These are phyloP conservation scores for Westerdykella ornata DNA, from an alignment of 2,329 filamentous ascomycete genomes.

Conservation along the genomic window DNA sequence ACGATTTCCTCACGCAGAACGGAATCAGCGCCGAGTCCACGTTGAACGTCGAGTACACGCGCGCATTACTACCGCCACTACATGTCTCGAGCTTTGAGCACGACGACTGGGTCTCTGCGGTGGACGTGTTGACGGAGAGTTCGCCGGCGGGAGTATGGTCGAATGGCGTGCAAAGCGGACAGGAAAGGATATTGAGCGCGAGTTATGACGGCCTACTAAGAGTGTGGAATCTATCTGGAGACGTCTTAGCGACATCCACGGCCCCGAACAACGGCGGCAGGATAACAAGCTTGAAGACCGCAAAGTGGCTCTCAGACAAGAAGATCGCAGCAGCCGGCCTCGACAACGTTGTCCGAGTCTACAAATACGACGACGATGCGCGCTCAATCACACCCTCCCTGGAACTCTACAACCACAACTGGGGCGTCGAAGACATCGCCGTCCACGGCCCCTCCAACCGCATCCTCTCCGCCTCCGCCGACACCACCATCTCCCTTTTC, in stretches of 20 bases:
- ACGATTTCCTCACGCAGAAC: conserved; percentile 80
- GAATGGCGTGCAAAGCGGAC: conserved; percentile 45
- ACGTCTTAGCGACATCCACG: conserved; percentile 70
- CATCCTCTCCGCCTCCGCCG: conserved; percentile 77
- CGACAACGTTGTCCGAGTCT: conserved; percentile 79
- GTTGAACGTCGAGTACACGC: conserved; percentile 85
- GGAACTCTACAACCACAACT: conserved; percentile 77
- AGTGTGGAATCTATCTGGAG: conserved; percentile 81
- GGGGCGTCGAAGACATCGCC: conserved; percentile 65
- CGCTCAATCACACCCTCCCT: conserved; percentile 61
- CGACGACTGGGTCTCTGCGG: conserved; percentile 89
- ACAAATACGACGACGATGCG: conserved; percentile 73
- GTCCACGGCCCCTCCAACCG: conserved; percentile 67
- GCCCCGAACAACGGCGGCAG: conserved; percentile 57
- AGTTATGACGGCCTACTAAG: conserved; percentile 86
- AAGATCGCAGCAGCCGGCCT: conserved; percentile 77
- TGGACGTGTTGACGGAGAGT: conserved; percentile 70
- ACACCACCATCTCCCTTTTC: conserved; percentile 84
- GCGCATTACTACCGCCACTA: conserved; percentile 79
- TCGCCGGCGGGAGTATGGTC: conserved; percentile 57
- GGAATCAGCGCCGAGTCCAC: conserved; percentile 86
- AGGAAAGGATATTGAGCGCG: conserved; percentile 76
- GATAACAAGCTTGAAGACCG: conserved; percentile 66
- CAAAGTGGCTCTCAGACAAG: conserved; percentile 70
- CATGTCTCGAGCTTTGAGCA: conserved; percentile 92